Percentiles rank a stretch among this genome's conserved stretches.
These are phyloP conservation scores for Trypanosomatidae sp. DNA, from an alignment of 208 protist species.

Conservation along the genomic window DNA sequence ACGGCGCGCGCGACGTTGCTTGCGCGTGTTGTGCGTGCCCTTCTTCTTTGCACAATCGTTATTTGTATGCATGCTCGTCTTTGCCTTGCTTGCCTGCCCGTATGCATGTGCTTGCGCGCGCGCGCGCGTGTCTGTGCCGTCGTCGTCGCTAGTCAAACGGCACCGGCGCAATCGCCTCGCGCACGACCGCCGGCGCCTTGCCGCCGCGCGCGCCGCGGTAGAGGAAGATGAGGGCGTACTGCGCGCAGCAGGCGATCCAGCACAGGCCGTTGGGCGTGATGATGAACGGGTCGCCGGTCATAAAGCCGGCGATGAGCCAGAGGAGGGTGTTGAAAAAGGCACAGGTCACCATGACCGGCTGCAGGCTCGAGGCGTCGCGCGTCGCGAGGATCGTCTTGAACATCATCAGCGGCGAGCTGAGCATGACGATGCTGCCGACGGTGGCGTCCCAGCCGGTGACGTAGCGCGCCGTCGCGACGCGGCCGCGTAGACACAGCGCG, in stretches of 20 bases:
- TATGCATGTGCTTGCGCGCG: background rate
- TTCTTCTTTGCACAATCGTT: too few species aligned
- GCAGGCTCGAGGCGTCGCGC: constrained; percentile 37
- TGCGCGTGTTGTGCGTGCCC: too few species aligned
- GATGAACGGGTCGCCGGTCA: constrained; percentile 26
- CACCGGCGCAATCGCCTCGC: constrained; percentile 19
- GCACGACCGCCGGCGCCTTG: constrained; percentile 10
- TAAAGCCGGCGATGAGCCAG: constrained; percentile 32
- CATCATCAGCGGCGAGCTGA: constrained; percentile 27
- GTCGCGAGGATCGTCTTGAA: constrained; percentile 33
- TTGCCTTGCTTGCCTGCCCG: background rate
- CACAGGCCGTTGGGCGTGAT: constrained; percentile 22
- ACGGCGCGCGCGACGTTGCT: too few species aligned
- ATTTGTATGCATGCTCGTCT: too few species aligned
- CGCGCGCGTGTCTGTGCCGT: too few species aligned
- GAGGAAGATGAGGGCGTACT: constrained; percentile 24
- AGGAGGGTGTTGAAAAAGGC: constrained; percentile 41
- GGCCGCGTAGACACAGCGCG: constrained; percentile 10
- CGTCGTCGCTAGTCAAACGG: constrained; percentile 25
- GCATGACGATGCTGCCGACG: constrained; percentile 28
- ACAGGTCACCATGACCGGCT: constrained; percentile 29
- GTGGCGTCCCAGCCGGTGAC: constrained; percentile 33
- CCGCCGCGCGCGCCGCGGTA: constrained; percentile 17
- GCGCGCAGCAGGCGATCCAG: constrained; percentile 14
- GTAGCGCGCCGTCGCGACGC: constrained; percentile 5